These are phyloP conservation scores for Boletus sensibilis DNA, from an alignment of 768 basidiomycete species.

Conservation along the genomic window DNA sequence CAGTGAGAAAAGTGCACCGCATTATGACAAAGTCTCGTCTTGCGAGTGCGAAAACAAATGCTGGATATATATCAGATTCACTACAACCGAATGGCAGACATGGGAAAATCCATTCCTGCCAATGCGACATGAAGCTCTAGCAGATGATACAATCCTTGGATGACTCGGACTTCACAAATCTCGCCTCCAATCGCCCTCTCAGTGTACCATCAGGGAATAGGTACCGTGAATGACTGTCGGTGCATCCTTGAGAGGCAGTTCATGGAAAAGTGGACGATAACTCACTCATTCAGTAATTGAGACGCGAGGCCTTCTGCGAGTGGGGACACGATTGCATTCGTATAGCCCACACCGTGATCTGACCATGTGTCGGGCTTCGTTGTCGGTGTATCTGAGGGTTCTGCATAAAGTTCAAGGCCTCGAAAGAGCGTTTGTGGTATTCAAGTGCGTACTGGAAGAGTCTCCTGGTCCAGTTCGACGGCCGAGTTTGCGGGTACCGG, in stretches of 20 bases:
- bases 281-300: conserved; percentile 10
- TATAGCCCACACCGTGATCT: conserved; percentile 12
- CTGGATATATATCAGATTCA: not conserved
- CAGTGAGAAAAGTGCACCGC: conserved; percentile 50
- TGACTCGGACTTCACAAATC: conserved; percentile 6
- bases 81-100: not conserved
- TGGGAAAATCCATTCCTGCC: not conserved
- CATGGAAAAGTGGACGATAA: not conserved
- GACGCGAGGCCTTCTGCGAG: not conserved
- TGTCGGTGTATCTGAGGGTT: not conserved
- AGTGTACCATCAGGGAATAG: conserved; percentile 20
- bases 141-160: conserved; percentile 16
- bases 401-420: not conserved
- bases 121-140: not conserved
- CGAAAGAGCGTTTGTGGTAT: no score
- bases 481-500: conserved; percentile 14
- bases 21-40: not conserved
- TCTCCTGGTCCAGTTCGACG: conserved; percentile 1
- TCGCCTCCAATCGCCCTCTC: conserved; percentile 16
- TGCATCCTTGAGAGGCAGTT: not conserved
- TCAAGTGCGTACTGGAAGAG: not conserved
- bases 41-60: not conserved
- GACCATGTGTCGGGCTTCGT: conserved; percentile 19
- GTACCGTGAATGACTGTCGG: conserved; percentile 13
- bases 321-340: conserved; percentile 8